Base-by-base conservation (phyloP, 208 protist species). In the Leptomonas pyrrhocoris region DNA sequence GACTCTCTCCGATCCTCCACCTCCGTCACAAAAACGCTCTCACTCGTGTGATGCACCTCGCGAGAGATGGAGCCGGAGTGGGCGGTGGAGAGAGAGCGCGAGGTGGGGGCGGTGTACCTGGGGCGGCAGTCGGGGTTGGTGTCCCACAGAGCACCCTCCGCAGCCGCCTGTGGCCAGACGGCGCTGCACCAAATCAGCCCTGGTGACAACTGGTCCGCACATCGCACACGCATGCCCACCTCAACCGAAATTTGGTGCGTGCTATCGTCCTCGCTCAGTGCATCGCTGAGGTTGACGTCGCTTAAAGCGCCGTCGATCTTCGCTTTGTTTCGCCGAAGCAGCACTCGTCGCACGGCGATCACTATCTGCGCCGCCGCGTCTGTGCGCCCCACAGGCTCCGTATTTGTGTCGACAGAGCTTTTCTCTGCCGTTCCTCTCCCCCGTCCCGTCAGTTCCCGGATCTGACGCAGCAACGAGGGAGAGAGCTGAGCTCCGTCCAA, bases 401-500 rank as follows among this genome's bases (percentile, higher is more conserved):
- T 15, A 18, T 15, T 3, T 15, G n/a, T 25, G 34, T 54, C 31
- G 46, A 6, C 16, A 16, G 8, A 43, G 7, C n/a, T n/a, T n/a
- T 27, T 18, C 31, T 25, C 6, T 7, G 15, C 18, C 1, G 23
- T 28, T 2, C 58, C 23, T 11, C 21, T 18, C 8, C 63, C 27
- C 83, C 90, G 90, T 13, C 61, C 45, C 19, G 89, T 88, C 27
- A 79, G 27, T 11, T 23, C 49, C 7, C 57, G 36, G 45, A 95
- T 55, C 62, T 86, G 77, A 51, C 48, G 27, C 65, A 81, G 71
- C 48, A 96, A 70, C 23, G 54, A 55, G 2, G 63, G 55, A 0
- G 91, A 96, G n/a, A 85, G 81, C 11, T 51, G 55, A 6, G 91
- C 91, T 11, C 85, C 79, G 30, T 56, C 51, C 27, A 94, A 80